Evolutionary conservation across 345 rosid species (phyloP), one percentile per base, ranked within the genome.

Genomic region (Laguncularia racemosa): DNA sequence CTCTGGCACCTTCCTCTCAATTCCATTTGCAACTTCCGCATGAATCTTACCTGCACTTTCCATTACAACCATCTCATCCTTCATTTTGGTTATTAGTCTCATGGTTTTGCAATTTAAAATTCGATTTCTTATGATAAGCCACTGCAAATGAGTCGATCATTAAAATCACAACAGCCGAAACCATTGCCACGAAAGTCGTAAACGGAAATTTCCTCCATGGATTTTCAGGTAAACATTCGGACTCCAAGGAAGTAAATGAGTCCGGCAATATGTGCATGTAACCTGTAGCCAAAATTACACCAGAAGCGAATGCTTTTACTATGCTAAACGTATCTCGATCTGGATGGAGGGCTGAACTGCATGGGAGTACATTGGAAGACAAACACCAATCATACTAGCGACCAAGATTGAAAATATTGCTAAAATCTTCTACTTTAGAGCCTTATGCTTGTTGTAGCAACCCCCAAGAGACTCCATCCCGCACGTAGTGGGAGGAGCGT

Each of bases 251-350:
- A 0, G 14, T 45, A 13, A 67, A 64, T 12, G 82, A 67, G 56
- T 74, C 78, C 3, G 80, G 78, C 20, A 80, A 60, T 9, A 77
- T 78, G 55, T 80, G 85, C 78, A 74, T 77, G 49, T 72, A 80
- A 9, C 78, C 76, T 0, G 80, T 74, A 0, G 82, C 82, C 8
- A 80, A 52, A 2, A 77, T 77, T 20, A 80, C 80, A 0, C 81
- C 81, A 0, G 77, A 72, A 46, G 83, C 75, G 12, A 78, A 72
- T 0, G 69, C 52, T 28, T 67, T 75, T 0, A 75, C 72, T 1
- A 72, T 1, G 14, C 46, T 20, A 14, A 72, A 72, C 2, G 67
- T 18, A 16, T 61, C 54, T 59, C 53, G 66, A 7, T 75, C 73
- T 0, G 76, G 70, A n/a, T 33, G 44, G 20, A 78, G 52, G 0